Base-by-base conservation (phyloP, 1,139 yeast genomes). In the Arxiozyma bovina region DNA sequence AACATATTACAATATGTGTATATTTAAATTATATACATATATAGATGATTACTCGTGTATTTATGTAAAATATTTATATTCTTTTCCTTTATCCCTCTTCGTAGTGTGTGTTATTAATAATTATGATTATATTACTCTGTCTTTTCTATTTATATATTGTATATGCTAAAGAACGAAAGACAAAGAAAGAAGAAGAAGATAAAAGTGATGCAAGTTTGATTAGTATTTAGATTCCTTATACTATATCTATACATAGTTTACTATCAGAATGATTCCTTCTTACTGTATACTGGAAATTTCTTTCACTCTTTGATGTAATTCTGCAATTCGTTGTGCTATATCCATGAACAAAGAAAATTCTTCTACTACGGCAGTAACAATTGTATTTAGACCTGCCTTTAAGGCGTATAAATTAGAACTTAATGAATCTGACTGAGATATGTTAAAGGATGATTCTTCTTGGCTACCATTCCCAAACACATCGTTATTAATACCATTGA, bases 271-370 rank as follows among this genome's bases (percentile, higher is more conserved):
- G 11, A 21, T 38, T 22, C 15, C 18, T n/a, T 42, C 12, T 34
- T 42, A 49, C 23, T 49, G 47, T 49, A 42, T 22, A 42, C 43
- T 59, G 22, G 63, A 46, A 4, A 60, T 54, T 46, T 76, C 71
- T 59, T 77, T 81, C 1, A 85, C 84, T 55, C 82, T 83, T 62
- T 85, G 90, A 71, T 93, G 98, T 53, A 89, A 73, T 64, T 87
- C 96, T 1, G 98, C 98, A 65, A 91, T 84, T 42, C 83, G 79
- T 70, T 90, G 95, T 56, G 96, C 91, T 52, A 90, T 77, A 63
- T 90, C 96, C 91, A 93, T 87, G 70, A 91, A 91, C 59, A 91
- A 75, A 54, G 78, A 76, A 69, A 89, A 89, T 71, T 91, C 97
- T 61, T 86, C 89, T 61, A 84, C 82, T 40, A 93, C 77, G 0